A percentile compares a stretch with the other conserved stretches of the same genome.
Evolutionary conservation across 2,329 filamentous ascomycete genomes (phyloP).

Genomic region (Fusarium sp.): DNA sequence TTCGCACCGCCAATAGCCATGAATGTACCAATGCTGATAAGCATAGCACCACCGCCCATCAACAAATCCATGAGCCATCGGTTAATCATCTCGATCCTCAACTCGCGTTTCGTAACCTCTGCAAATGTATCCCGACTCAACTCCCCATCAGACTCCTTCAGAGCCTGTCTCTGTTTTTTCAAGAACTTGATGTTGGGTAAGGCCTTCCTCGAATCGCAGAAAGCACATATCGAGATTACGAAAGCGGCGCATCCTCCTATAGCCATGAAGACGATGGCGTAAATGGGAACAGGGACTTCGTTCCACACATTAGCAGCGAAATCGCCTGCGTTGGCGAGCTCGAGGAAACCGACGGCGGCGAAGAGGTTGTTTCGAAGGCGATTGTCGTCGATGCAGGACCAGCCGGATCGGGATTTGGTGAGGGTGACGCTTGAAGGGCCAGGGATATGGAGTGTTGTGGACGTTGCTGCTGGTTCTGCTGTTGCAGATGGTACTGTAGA

Average conservation of each 20-base stretch:
- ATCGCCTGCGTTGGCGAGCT: conserved; percentile 67
- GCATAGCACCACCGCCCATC: conserved; percentile 61
- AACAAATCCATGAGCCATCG: conserved; percentile 63
- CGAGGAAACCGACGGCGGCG: conserved; percentile 61
- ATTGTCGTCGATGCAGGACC: conserved; percentile 26
- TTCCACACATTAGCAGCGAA: conserved; percentile 71
- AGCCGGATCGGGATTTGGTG: conserved; percentile 12
- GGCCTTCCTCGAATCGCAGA: conserved; percentile 58
- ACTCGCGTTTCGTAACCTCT: conserved; percentile 60
- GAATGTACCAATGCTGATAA: conserved; percentile 64
- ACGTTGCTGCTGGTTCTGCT: background rate
- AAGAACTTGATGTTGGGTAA: conserved; percentile 61
- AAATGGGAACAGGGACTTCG: conserved; percentile 60
- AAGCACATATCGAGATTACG: conserved; percentile 58
- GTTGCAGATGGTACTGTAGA: background rate
- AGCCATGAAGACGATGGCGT: conserved; percentile 64
- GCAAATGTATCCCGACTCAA: conserved; percentile 53
- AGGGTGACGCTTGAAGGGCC: conserved; percentile 33
- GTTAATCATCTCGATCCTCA: conserved; percentile 63
- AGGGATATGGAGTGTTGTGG: background rate
- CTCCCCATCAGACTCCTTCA: conserved; percentile 44
- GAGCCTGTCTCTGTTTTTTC: conserved; percentile 53
- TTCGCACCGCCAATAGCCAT: conserved; percentile 66
- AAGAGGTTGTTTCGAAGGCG: conserved; percentile 49
- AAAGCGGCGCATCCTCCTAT: conserved; percentile 63